Base-by-base conservation (phyloP, 257 asterid genomes). In the Nicotiana attenuata region DNA sequence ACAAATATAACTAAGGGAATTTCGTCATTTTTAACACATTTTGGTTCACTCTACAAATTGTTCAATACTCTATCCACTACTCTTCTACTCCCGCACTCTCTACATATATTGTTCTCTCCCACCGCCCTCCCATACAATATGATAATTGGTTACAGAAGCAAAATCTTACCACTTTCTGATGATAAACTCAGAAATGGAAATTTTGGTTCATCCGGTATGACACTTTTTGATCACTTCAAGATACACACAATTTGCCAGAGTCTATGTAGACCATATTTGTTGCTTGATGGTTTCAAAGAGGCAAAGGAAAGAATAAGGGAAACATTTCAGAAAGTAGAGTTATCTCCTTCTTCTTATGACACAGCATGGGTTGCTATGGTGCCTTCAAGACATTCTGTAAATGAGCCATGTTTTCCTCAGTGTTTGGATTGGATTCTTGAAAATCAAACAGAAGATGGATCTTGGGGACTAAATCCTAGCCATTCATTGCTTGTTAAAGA, bases 401-500 rank as follows among this genome's bases (percentile, higher is more conserved):
- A 31, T 0, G 5, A 50, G 35, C 83, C 83, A 7, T 19, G 67
- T 66, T 80, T 80, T n/a, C 78, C 78, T 7, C 63, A 80, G 10
- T 66, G 83, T 7, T 66, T 66, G 57, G 35, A 38, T 50, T 80
- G 83, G 83, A 47, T 80, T 17, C 5, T 80, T 57, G 2, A 28
- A 28, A 28, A 28, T 28, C 29, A 28, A 28, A 28, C 2, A 28
- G 29, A 28, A 28, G 29, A 28, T 28, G 29, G 29, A 29, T 66
- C 83, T 24, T 81, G 83, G 83, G 20, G 78, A 22, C 3, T 65
- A 19, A 73, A 64, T 2, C 83, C 66, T 26, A 11, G 22, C 31
- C 77, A 81, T 52, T 28, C 78, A 35, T 69, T 52, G 31, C 67
- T 80, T 26, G 53, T 66, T 0, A 80, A 80, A n/a, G 78, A 80